phyloP scores from a whole-genome alignment of 306 rosid genomes.

The Sindora glabra region DNA sequence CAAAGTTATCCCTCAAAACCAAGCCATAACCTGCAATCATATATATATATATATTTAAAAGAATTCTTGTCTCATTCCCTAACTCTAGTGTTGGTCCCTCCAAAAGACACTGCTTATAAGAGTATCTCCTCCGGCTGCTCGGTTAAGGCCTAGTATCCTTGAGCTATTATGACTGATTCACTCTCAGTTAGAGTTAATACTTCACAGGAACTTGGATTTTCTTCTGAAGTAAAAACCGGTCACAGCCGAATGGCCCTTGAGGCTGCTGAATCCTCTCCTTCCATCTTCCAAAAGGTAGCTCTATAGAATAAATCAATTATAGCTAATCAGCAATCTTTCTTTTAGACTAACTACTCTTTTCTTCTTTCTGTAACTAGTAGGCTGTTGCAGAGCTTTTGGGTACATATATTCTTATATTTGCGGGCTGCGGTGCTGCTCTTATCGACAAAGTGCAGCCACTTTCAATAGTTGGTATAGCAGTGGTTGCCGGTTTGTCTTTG shows the following conservation, averaged over 20 bases:
- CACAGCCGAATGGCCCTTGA: neutral
- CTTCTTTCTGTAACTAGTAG: conserved; percentile 6
- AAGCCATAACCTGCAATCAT: neutral
- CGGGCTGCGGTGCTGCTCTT: conserved; percentile 43
- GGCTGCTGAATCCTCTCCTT: conserved; percentile 1
- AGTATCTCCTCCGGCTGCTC: neutral
- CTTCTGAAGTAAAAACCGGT: neutral
- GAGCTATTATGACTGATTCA: conserved; percentile 29
- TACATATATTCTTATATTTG: conserved; percentile 38
- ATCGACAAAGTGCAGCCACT: conserved; percentile 21
- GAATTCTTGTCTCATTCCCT: neutral
- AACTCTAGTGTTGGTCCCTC: neutral
- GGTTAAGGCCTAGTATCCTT: neutral
- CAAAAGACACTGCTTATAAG: neutral
- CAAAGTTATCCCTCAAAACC: neutral
- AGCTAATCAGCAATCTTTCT: neutral
- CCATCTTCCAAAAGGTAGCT: conserved; percentile 19
- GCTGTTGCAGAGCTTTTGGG: conserved; percentile 39
- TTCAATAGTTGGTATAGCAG: conserved; percentile 26
- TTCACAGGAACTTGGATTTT: conserved; percentile 14
- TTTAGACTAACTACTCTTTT: neutral
- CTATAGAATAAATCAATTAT: neutral
- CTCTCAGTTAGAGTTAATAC: conserved; percentile 15
- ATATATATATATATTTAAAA: too few relatives aligned
- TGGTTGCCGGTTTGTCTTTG: conserved; percentile 34